Conservation (phyloP, 2,329 filamentous ascomycete genomes). For the Colletotrichum sp. region DNA sequence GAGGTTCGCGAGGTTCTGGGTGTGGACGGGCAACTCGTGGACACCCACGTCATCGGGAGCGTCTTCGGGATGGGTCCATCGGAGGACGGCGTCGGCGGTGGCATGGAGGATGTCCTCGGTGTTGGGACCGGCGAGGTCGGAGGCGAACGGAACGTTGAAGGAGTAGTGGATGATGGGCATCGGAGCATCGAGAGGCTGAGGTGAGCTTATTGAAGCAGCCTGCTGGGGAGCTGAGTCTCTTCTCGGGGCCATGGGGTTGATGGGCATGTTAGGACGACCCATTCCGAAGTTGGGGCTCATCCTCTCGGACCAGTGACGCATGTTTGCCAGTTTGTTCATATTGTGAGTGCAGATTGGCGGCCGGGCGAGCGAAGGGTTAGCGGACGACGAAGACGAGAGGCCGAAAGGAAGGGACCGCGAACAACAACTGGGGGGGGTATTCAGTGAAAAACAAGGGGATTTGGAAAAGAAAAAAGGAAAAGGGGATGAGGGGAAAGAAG, state of each 20-base stretch:
- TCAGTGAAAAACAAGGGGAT: constrained; percentile 20
- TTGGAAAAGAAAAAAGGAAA: constrained; percentile 28
- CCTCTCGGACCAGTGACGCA: constrained; percentile 75
- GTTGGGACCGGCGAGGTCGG: constrained; percentile 89
- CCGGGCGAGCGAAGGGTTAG: constrained; percentile 22
- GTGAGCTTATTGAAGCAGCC: constrained; percentile 66
- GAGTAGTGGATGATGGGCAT: constrained; percentile 78
- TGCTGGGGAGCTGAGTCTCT: constrained; percentile 59
- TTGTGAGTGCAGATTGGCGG: constrained; percentile 41
- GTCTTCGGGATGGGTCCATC: constrained; percentile 93
- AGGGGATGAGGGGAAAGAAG: constrained; percentile 27
- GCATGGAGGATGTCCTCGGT: constrained; percentile 95
- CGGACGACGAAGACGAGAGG: constrained; percentile 28
- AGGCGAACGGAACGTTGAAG: constrained; percentile 97
- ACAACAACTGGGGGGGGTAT: constrained; percentile 7
- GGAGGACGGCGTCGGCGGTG: constrained; percentile 82
- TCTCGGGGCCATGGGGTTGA: constrained; percentile 62
- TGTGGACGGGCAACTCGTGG: constrained; percentile 90
- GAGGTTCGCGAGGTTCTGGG: constrained; percentile 82
- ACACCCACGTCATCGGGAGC: constrained; percentile 84
- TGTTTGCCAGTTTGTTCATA: constrained; percentile 76
- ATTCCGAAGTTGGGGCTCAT: constrained; percentile 73
- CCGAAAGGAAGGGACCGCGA: constrained; percentile 18
- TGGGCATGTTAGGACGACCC: constrained; percentile 62
- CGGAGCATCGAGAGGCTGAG: constrained; percentile 70